Evolutionary conservation across 2,329 filamentous ascomycete species (phyloP), one percentile per base, ranked within the genome.

Genomic region (Phyllosticta ampelicida): DNA sequence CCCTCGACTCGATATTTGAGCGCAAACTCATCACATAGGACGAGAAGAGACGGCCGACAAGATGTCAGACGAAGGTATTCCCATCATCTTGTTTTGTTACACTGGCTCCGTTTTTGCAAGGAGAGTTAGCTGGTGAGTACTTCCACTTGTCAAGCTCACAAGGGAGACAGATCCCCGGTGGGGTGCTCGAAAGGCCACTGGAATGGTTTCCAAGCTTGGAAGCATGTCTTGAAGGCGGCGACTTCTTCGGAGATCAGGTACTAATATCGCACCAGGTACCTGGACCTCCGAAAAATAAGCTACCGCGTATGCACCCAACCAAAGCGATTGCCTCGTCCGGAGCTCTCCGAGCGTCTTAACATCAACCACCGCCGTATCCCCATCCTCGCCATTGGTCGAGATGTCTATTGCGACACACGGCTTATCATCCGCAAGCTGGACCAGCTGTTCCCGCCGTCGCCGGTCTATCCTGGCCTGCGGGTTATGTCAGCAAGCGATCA

Each of bases 301-400:
- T 54, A 59, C 52, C 16, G 26, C 13, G 16, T 13, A 4, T 54
- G 23, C 26, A 67, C 82, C 55, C 86, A 89, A 81, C 84, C 86
- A 0, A 72, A 76, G 1, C 77, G 80, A 26, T 75, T 88, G 66
- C 86, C 86, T 3, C 82, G 86, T 20, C 84, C 85, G 0, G 84
- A 87, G 66, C 66, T 89, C 13, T 70, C 74, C 16, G 72, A 74
- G 1, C n/a, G 21, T 18, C 76, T 90, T 16, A 84, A 83, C 26
- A 76, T 89, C 58, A 73, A 75, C 5, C 86, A 90, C 71, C 80
- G 86, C 2, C 84, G 86, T 59, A 87, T 88, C 59, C 86, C 87
- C 1, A 66, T 89, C 54, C 71, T 89, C 53, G 73, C 81, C 20
- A 83, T 88, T 63, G 85, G 84, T 13, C 76, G 80, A 5, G 81